Conservation (phyloP, 2,329 filamentous ascomycete genomes). For the Xylaria sp. region DNA sequence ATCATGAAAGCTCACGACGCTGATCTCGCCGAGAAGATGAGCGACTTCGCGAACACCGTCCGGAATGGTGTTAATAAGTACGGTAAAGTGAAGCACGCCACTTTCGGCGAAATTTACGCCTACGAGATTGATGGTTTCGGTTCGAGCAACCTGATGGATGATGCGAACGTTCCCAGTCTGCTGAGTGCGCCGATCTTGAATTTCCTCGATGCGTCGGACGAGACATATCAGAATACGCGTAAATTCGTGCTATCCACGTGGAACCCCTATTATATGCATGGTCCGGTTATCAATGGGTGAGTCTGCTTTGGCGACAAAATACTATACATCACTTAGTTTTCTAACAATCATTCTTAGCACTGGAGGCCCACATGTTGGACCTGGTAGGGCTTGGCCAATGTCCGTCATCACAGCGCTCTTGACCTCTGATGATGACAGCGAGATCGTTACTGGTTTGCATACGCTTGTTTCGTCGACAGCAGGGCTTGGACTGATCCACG, state of each 20-base stretch:
- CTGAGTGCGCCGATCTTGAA: conserved; percentile 66
- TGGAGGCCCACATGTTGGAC: conserved; percentile 64
- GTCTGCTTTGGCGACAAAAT: conserved; percentile 45
- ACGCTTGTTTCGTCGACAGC: conserved; percentile 48
- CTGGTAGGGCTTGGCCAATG: conserved; percentile 89
- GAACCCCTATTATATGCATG: conserved; percentile 77
- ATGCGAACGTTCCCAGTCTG: conserved; percentile 69
- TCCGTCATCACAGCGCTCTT: conserved; percentile 80
- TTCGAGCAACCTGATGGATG: conserved; percentile 67
- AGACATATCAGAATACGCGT: conserved; percentile 77
- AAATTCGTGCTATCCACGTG: conserved; percentile 76
- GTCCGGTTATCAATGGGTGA: conserved; percentile 60
- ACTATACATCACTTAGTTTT: not conserved
- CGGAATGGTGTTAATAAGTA: conserved; percentile 72
- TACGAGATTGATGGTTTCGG: conserved; percentile 76
- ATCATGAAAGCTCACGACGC: conserved; percentile 46
- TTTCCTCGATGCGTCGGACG: conserved; percentile 60
- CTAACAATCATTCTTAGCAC: conserved; percentile 46
- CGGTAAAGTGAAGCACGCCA: conserved; percentile 70
- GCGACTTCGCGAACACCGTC: conserved; percentile 66
- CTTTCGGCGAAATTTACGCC: conserved; percentile 72
- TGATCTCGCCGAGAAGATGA: conserved; percentile 59
- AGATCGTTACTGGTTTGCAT: conserved; percentile 51
- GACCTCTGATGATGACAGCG: conserved; percentile 60
- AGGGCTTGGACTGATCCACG: conserved; percentile 54